Evolutionary conservation across 495 filamentous ascomycete genomes (phyloP), one percentile per base, ranked within the genome.

Genomic region (Aspergillus campestris): DNA sequence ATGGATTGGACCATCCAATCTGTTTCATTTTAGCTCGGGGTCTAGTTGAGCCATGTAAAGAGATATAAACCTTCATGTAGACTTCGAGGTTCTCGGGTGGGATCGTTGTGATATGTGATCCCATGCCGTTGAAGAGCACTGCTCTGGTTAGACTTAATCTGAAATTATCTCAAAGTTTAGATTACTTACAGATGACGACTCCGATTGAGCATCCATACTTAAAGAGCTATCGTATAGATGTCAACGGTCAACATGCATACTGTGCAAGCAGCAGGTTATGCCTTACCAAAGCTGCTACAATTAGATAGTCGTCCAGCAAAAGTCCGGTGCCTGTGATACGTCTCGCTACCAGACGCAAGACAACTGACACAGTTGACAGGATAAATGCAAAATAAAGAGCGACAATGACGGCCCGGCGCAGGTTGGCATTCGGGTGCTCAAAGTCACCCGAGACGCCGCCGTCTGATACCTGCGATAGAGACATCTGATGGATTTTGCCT

Each of bases 271-370:
- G 5, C 8, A 12, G 36, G 8, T 46, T 36, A 37, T 9, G 18
- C 1, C 52, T 15, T 49, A 66, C 59, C 55, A 69, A 40, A 33
- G 65, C 63, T 27, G 61, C 38, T 6, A 70, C 31, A 35, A 70
- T 68, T 48, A 70, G 45, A 47, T 61, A 68, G 44, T 70, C 66
- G 47, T 70, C 66, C 48, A 62, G 40, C 24, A 53, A 59, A 8
- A 64, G 39, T 11, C 24, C 52, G 13, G 45, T 52, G 0, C 61
- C 56, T 8, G 51, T 63, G 34, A 67, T 37, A 31, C 45, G 55
- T 14, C 63, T 31, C 0, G 59, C 52, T 29, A 59, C 6, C 10
- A 70, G 41, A 0, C 66, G 63, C 12, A 70, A 38, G 11, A 9
- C 55, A 7, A 67, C 61, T 9, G 65, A 55, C 6, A 58, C 18